Evolutionary conservation across 257 asterid species (phyloP).

Genomic region (Mitragyna speciosa): DNA sequence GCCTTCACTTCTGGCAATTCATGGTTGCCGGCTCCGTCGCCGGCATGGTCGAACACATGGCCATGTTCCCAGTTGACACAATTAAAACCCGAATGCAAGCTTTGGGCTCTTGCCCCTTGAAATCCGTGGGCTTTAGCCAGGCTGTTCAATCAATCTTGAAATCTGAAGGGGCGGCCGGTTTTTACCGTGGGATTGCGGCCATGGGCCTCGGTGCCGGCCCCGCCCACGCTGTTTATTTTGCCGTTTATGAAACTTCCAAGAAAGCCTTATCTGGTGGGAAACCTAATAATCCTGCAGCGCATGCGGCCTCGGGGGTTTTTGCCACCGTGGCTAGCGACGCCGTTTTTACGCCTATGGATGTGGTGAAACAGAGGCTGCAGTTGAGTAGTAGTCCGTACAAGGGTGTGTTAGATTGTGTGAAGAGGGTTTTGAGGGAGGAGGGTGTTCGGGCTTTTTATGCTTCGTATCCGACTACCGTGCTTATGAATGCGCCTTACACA

Average conservation of each 20-base stretch:
- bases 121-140: slow-evolving; percentile 55
- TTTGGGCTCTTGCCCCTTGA: slow-evolving; percentile 76
- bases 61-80: slow-evolving; percentile 97
- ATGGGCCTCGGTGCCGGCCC: slow-evolving; percentile 99
- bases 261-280: slow-evolving; percentile 66
- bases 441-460: slow-evolving; percentile 81
- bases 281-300: slow-evolving; percentile 61
- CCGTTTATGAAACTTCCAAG: slow-evolving; percentile 79
- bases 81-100: slow-evolving; percentile 95
- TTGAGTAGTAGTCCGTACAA: slow-evolving; percentile 70
- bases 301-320: slow-evolving; percentile 76
- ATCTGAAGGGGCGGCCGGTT: slow-evolving; percentile 65
- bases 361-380: slow-evolving; percentile 98
- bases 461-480: slow-evolving; percentile 75
- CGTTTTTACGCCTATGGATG: slow-evolving; percentile 92
- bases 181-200: slow-evolving; percentile 93
- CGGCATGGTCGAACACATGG: slow-evolving; percentile 94
- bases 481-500: slow-evolving; percentile 97
- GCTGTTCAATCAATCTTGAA: slow-evolving; percentile 67
- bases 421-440: slow-evolving; percentile 74
- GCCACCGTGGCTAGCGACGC: slow-evolving; percentile 93
- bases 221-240: slow-evolving; percentile 91
- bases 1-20: slow-evolving; percentile 82
- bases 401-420: slow-evolving; percentile 82
- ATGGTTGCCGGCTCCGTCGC: slow-evolving; percentile 94